Base-by-base conservation (phyloP, 257 asterid genomes). In the Ocimum tenuiflorum region DNA sequence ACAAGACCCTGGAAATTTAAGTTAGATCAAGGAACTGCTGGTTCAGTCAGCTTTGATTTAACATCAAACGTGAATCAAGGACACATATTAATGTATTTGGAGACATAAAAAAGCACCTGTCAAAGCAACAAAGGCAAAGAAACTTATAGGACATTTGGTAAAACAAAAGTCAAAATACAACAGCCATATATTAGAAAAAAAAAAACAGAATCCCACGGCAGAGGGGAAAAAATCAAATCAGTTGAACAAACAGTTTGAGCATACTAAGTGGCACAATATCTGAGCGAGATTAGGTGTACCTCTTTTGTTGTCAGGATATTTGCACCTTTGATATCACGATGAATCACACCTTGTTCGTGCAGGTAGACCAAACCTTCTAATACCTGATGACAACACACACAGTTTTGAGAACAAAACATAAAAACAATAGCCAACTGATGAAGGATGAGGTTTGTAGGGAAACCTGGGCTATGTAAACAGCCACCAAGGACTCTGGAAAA, bases 291-390 rank as follows among this genome's bases (percentile, higher is more conserved):
- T 64, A 38, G 52, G 9, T 39, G 62, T 73, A 92, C 99, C 96
- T 94, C 97, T 88, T 94, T 94, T 11, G 99, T 94, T 29, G 94
- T 86, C 86, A 94, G 79, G 72, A 94, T 94, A 82, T 94, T 94
- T 51, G 99, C 99, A 70, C 99, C 99, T 78, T 94, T 94, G 83
- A 94, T 94, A 76, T 94, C 99, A 38, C 99, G 87, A 82, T 94
- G 99, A 82, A 94, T 94, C 36, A 94, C 97, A 77, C 99, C 99
- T 78, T 94, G 99, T 77, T 94, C 99, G 18, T 94, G 99, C 57
- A 94, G 85, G 81, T 94, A 94, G 58, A 94, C 99, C 67, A 94
- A 81, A 22, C 99, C 99, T 82, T 94, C 97, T 91, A 94, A 75
- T 52, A 92, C 99, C 99, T 92, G 82, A 68, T 53, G 18, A 58